phyloP scores from a whole-genome alignment of 192 early-diverging fungal species.

The Rhizophlyctis rosea region DNA sequence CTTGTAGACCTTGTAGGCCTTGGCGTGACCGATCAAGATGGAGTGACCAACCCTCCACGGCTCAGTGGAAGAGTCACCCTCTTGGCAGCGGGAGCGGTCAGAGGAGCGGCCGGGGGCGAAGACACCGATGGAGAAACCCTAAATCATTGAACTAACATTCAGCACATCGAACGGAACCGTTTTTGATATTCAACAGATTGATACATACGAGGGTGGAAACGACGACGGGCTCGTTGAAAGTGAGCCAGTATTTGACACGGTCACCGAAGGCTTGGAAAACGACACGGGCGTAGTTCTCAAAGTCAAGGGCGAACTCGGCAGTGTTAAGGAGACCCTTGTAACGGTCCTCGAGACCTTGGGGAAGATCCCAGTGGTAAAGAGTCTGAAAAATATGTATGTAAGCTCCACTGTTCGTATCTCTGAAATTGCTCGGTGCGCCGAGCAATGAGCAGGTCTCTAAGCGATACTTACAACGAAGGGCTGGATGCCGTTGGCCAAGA shows the following conservation, averaged over 20 bases:
- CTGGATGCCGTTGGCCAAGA: slow-evolving; percentile 32
- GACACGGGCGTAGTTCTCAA: slow-evolving; percentile 34
- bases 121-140: slow-evolving; percentile 7
- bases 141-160: neutral
- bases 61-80: slow-evolving; percentile 32
- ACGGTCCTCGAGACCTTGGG: slow-evolving; percentile 31
- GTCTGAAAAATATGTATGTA: too few species aligned
- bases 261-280: slow-evolving; percentile 39
- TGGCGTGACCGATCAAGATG: slow-evolving; percentile 25
- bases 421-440: too few species aligned
- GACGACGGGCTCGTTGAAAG: slow-evolving; percentile 42
- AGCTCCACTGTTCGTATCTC: too few species aligned
- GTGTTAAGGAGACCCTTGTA: slow-evolving; percentile 31
- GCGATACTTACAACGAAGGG: too few species aligned
- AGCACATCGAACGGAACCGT: slow-evolving; percentile 1
- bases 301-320: slow-evolving; percentile 32
- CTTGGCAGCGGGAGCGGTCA: slow-evolving; percentile 13
- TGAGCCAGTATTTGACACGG: slow-evolving; percentile 46
- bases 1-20: slow-evolving; percentile 16
- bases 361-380: slow-evolving; percentile 45
- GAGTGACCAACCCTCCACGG: slow-evolving; percentile 38
- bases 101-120: slow-evolving; percentile 27
- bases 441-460: too few species aligned
- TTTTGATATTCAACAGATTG: neutral
- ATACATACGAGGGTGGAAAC: slow-evolving; percentile 27